phyloP scores from a whole-genome alignment of 2,329 filamentous ascomycete species.

The Sclerotinia nivalis region DNA sequence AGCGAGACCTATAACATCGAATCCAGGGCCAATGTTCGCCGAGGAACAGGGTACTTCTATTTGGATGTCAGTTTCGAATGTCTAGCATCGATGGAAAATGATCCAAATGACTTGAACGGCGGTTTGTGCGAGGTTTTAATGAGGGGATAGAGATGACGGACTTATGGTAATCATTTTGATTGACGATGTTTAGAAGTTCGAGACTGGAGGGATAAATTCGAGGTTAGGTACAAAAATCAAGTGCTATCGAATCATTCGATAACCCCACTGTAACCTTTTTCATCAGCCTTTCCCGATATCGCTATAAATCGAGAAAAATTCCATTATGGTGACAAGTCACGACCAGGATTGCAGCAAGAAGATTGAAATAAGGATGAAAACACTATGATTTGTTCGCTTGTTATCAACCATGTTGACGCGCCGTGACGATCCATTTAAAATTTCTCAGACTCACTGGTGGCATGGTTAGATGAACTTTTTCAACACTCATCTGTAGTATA shows the following conservation, averaged over 20 bases:
- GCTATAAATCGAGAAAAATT: not conserved
- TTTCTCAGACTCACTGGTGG: not conserved
- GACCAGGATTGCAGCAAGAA: not conserved
- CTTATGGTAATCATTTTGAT: constrained; percentile 35
- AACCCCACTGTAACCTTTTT: not conserved
- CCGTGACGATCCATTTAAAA: not conserved
- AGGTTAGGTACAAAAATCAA: not conserved
- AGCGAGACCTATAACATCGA: constrained; percentile 95
- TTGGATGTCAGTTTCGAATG: constrained; percentile 10
- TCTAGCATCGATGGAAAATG: not conserved
- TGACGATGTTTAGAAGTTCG: not conserved
- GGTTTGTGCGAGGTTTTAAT: not conserved
- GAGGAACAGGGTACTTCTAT: constrained; percentile 81
- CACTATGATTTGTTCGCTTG: constrained; percentile 12
- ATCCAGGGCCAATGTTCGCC: constrained; percentile 95
- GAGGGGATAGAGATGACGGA: constrained; percentile 23
- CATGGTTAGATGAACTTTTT: not conserved
- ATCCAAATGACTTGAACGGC: not conserved
- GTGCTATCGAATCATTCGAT: constrained; percentile 8
- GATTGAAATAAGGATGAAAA: not conserved
- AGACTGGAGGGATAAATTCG: not conserved
- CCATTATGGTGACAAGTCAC: not conserved
- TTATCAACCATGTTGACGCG: too few relatives aligned
- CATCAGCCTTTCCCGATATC: constrained; percentile 24
- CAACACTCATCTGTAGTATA: not conserved